These are phyloP conservation scores for Ulmus americana DNA, from an alignment of 331 rosid genomes.

Conservation along the genomic window DNA sequence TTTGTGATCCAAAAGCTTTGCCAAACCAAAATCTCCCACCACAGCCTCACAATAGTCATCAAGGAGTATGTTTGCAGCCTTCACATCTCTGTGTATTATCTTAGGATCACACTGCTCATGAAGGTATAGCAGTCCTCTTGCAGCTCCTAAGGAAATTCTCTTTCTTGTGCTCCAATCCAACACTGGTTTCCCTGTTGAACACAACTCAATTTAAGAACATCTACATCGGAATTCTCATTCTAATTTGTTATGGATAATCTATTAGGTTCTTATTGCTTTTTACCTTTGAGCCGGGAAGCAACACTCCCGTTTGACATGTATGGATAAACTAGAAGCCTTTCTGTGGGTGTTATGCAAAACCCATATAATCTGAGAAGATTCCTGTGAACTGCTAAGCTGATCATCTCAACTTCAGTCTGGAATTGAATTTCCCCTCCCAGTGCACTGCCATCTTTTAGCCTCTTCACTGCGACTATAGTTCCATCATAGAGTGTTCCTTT, in stretches of 20 bases:
- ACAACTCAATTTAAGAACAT: slow-evolving; percentile 11
- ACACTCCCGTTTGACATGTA: slow-evolving; percentile 97
- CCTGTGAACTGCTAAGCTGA: slow-evolving; percentile 87
- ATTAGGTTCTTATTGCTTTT: background rate
- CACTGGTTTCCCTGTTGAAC: slow-evolving; percentile 64
- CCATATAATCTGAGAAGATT: slow-evolving; percentile 86
- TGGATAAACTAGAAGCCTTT: slow-evolving; percentile 88
- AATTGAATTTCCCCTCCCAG: slow-evolving; percentile 88
- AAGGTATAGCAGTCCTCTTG: slow-evolving; percentile 78
- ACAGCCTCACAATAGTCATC: slow-evolving; percentile 90
- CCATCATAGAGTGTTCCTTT: slow-evolving; percentile 81
- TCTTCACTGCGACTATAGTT: slow-evolving; percentile 76
- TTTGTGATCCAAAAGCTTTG: slow-evolving; percentile 90
- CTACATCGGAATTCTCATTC: background rate
- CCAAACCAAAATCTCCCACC: slow-evolving; percentile 94
- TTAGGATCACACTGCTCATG: slow-evolving; percentile 98
- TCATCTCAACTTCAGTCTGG: slow-evolving; percentile 99
- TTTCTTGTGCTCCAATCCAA: slow-evolving; percentile 89
- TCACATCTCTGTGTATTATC: slow-evolving; percentile 88
- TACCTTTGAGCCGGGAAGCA: slow-evolving; percentile 93
- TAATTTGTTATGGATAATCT: background rate
- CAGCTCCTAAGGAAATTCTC: slow-evolving; percentile 88
- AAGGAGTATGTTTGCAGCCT: slow-evolving; percentile 90
- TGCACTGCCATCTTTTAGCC: slow-evolving; percentile 90
- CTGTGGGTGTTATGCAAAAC: slow-evolving; percentile 73